A percentile compares a stretch with the other conserved stretches of the same genome.
phyloP scores from a whole-genome alignment of 2,329 filamentous ascomycete genomes.

The Phaeosphaeriaceae sp. region DNA sequence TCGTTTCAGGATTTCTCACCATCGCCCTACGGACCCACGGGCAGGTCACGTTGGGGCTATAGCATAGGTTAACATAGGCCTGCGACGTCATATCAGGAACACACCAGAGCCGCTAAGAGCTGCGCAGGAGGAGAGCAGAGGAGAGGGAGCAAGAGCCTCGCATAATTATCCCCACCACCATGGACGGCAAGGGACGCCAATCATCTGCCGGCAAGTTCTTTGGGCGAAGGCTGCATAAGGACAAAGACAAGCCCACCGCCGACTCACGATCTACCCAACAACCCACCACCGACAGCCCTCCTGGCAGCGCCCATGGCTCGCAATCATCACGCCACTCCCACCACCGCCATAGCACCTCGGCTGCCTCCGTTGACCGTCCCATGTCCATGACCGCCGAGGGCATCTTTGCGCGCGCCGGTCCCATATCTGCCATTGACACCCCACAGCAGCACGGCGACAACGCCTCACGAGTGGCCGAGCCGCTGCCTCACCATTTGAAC shows the following conservation, averaged over 20 bases:
- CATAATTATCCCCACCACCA: too few species aligned
- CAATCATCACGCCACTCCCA: conserved; percentile 74
- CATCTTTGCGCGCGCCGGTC: conserved; percentile 76
- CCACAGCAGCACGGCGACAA: conserved; percentile 61
- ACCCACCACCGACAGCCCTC: conserved; percentile 67
- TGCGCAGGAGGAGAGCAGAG: background rate
- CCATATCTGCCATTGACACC: conserved; percentile 89
- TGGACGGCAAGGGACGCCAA: conserved; percentile 80
- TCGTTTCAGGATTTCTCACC: conserved; percentile 15
- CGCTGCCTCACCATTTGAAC: conserved; percentile 82
- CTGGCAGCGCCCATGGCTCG: conserved; percentile 67
- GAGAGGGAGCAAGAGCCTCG: too few species aligned
- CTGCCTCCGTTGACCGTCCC: conserved; percentile 72
- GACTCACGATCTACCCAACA: conserved; percentile 55
- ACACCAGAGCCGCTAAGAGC: conserved; percentile 15
- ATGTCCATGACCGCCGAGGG: conserved; percentile 67
- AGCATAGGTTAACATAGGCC: too few species aligned
- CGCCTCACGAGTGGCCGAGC: conserved; percentile 75
- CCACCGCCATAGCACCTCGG: conserved; percentile 51
- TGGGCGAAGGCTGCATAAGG: conserved; percentile 77
- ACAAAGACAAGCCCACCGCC: conserved; percentile 57
- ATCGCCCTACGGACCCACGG: too few species aligned
- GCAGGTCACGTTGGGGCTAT: background rate
- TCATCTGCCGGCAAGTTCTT: conserved; percentile 86
- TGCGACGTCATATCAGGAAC: conserved; percentile 1